Evolutionary conservation across 257 asterid genomes (phyloP).

Genomic region (Ehretia macrophylla): DNA sequence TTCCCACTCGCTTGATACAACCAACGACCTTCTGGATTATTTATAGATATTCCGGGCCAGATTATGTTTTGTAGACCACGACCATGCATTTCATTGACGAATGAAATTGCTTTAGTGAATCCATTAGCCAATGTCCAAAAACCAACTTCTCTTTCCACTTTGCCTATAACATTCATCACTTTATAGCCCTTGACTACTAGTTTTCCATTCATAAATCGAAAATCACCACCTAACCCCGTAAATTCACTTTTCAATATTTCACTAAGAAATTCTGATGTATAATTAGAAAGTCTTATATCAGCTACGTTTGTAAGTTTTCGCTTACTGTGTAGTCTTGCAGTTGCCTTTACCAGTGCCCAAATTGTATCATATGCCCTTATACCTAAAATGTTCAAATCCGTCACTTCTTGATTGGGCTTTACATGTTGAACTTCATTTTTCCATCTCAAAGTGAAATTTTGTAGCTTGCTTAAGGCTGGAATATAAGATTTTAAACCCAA

Average conservation of each 20-base stretch:
- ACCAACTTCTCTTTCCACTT: conserved; percentile 35
- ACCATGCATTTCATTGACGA: too few species aligned
- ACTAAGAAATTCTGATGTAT: conserved; percentile 1
- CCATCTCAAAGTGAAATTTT: conserved; percentile 28
- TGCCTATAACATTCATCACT: too few species aligned
- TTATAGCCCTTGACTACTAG: too few species aligned
- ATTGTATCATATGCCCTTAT: too few species aligned
- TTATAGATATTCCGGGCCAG: conserved; percentile 25
- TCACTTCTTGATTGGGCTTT: conserved; percentile 10
- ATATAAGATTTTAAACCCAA: conserved; percentile 34
- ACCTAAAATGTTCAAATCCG: conserved; percentile 19
- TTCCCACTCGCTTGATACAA: not conserved
- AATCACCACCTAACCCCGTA: conserved; percentile 31
- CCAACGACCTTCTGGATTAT: conserved; percentile 16
- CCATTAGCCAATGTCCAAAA: too few species aligned
- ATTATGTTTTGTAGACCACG: not conserved
- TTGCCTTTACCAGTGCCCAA: too few species aligned
- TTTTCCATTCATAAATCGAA: too few species aligned
- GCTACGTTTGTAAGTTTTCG: conserved; percentile 22
- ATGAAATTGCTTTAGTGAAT: too few species aligned
- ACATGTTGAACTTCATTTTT: conserved; percentile 13
- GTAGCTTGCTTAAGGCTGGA: conserved; percentile 23
- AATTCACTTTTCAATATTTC: conserved; percentile 9
- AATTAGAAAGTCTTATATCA: not conserved
- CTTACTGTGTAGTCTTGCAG: too few species aligned